Conservation (phyloP, 2,329 filamentous ascomycete species). For the Penicillium sp. region DNA sequence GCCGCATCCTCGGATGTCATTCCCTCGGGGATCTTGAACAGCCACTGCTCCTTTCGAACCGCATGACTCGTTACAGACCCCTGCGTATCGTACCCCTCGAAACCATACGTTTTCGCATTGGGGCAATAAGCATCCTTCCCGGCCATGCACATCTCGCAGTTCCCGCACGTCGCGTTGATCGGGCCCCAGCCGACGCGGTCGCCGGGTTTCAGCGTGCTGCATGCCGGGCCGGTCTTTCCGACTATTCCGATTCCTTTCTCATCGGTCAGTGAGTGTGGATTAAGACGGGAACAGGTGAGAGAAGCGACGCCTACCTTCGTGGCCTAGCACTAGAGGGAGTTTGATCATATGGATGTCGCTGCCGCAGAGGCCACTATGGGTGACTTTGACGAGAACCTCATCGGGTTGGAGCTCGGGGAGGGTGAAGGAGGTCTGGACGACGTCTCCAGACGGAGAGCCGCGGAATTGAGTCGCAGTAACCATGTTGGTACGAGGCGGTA, state of each 20-base stretch:
- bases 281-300: neutral
- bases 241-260: neutral
- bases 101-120: neutral
- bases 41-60: conserved; percentile 4
- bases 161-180: neutral
- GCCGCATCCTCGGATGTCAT: neutral
- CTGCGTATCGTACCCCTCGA: neutral
- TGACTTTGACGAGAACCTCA: conserved; percentile 3
- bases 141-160: neutral
- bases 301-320: neutral
- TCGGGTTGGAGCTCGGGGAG: neutral
- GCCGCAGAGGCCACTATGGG: conserved; percentile 7
- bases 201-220: neutral
- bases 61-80: conserved; percentile 4
- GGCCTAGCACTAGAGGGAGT: neutral
- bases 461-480: neutral
- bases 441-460: neutral
- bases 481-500: too few relatives aligned
- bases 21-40: neutral
- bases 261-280: neutral
- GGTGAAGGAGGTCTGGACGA: neutral
- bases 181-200: conserved; percentile 9
- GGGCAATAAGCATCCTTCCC: neutral
- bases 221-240: neutral
- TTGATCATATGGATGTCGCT: neutral